Base-by-base conservation (phyloP, 2,329 filamentous ascomycete species). In the Leptographium galeiforme region DNA sequence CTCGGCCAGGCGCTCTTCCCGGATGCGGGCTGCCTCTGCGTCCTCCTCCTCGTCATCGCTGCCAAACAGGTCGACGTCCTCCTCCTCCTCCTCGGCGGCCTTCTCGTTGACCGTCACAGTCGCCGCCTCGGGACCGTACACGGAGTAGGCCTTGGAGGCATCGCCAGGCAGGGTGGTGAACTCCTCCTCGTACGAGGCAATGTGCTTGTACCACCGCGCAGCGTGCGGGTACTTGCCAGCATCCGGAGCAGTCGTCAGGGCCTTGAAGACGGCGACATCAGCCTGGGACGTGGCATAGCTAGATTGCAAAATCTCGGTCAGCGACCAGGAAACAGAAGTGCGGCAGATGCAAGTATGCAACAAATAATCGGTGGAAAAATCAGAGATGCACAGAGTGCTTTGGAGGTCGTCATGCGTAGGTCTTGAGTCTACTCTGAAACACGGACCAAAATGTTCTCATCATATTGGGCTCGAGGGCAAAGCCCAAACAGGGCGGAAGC, bases 181-280 rank as follows among this genome's bases (percentile, higher is more conserved):
- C 73, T 97, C 91, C 62, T 85, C 79, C 79, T 94, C 84, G 77
- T 87, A 95, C 64, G 87, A 86, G 70, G 87, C 82, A 68, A 96
- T 88, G 82, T 98, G 91, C 82, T 94, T 95, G 84, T 95, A 96
- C 93, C 93, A 98, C 72, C 93, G 86, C 68, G 88, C 89, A 67
- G 86, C 89, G 76, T 95, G 79, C 66, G 91, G 89, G 83, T 86
- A 95, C 78, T 95, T 95, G 71, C 78, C 77, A 65, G 85, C 80
- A 62, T 85, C 82, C 64, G 93, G 93, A 57, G 81, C 72, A 63
- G 77, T 73, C 67, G 78, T 83, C 70, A 96, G 72, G 66, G 87
- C 87, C 82, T 97, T 95, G 87, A 87, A 97, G 75, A 82, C 82
- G 72, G 85, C 87, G 66, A 94, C 91, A 78, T 98, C 93, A 74